These are phyloP conservation scores for Suhomyces wounanorum DNA, from an alignment of 1,139 yeast species.

Conservation along the genomic window DNA sequence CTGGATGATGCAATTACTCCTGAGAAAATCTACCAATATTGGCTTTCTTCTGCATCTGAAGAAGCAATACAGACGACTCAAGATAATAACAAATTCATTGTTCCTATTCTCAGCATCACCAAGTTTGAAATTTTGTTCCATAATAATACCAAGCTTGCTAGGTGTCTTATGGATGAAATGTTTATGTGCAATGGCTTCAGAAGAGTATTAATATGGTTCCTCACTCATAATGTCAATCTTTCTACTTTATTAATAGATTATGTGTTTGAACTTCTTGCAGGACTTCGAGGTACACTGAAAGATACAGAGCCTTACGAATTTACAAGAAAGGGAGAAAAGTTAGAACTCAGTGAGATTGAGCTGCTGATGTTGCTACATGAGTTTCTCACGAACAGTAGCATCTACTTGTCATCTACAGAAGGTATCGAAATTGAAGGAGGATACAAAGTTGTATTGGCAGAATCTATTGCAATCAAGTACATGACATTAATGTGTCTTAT, in stretches of 20 bases:
- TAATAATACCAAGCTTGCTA: conserved; percentile 45
- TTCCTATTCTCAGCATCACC: conserved; percentile 46
- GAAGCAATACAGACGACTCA: conserved; percentile 27
- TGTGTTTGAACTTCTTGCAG: conserved; percentile 59
- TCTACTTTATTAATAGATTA: conserved; percentile 55
- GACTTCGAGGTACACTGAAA: conserved; percentile 48
- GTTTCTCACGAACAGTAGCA: conserved; percentile 57
- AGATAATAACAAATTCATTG: conserved; percentile 30
- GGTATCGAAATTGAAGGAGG: conserved; percentile 40
- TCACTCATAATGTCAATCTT: conserved; percentile 61
- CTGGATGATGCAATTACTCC: conserved; percentile 38
- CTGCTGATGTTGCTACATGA: conserved; percentile 69
- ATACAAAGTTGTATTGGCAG: conserved; percentile 36
- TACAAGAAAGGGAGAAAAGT: conserved; percentile 53
- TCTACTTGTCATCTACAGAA: conserved; percentile 47
- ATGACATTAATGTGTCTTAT: conserved; percentile 61
- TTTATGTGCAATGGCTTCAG: conserved; percentile 65
- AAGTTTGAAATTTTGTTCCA: conserved; percentile 41
- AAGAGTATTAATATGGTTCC: conserved; percentile 63
- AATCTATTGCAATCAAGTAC: conserved; percentile 49
- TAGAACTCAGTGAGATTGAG: conserved; percentile 58
- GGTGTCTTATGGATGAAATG: conserved; percentile 64
- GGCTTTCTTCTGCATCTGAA: conserved; percentile 39
- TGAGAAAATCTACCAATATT: conserved; percentile 49
- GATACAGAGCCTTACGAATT: conserved; percentile 38